phyloP scores from a whole-genome alignment of 148 eudicot species.

The Cornus florida region DNA sequence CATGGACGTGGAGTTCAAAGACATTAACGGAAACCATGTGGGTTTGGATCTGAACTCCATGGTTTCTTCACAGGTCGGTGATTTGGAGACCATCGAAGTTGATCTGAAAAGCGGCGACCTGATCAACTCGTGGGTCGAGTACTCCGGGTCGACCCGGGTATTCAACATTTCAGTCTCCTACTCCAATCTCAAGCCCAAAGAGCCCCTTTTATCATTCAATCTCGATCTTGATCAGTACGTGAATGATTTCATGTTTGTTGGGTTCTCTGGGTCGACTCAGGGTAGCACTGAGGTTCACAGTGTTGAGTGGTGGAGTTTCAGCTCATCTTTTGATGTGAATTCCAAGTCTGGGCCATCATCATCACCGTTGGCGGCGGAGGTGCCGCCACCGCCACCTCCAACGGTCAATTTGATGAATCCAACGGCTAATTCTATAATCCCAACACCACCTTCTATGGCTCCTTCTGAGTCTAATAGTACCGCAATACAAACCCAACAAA shows the following conservation, averaged over 20 bases:
- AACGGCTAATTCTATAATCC: constrained; percentile 21
- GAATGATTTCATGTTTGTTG: constrained; percentile 60
- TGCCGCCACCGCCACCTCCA: not conserved
- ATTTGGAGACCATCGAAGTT: constrained; percentile 44
- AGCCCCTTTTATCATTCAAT: constrained; percentile 35
- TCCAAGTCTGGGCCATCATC: not conserved
- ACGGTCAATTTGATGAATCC: constrained; percentile 15
- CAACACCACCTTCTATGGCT: constrained; percentile 35
- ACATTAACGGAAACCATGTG: constrained; percentile 70
- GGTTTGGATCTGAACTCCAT: constrained; percentile 62
- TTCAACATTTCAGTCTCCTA: constrained; percentile 49
- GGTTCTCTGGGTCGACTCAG: constrained; percentile 70
- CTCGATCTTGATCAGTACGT: constrained; percentile 43
- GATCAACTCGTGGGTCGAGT: constrained; percentile 67
- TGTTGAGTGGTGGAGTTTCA: constrained; percentile 78
- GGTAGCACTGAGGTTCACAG: constrained; percentile 68
- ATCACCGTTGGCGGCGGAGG: not conserved
- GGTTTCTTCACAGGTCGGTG: constrained; percentile 39
- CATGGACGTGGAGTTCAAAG: constrained; percentile 64
- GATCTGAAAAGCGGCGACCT: constrained; percentile 64
- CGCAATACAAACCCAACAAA: constrained; percentile 5
- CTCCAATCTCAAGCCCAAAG: constrained; percentile 55
- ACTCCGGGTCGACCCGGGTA: constrained; percentile 31
- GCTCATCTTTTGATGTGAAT: constrained; percentile 43
- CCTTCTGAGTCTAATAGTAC: constrained; percentile 23